A percentile compares a stretch with the other conserved stretches of the same genome.
Conservation (phyloP, 768 basidiomycete genomes). For the Pisolithus tinctorius region DNA sequence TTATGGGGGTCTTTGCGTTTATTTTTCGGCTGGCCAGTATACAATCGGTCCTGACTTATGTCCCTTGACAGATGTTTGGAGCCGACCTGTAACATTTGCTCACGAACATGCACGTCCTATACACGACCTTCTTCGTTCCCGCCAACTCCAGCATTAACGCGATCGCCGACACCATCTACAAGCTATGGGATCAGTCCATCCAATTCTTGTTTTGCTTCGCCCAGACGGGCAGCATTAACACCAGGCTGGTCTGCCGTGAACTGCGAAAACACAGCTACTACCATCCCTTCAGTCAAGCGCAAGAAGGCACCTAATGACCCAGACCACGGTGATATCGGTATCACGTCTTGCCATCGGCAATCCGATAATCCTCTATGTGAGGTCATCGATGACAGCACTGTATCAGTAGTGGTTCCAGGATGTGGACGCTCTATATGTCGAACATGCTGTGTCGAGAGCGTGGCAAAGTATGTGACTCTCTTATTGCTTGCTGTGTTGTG, state of each 20-base stretch:
- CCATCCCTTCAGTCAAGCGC: constrained; percentile 13
- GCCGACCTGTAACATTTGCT: constrained; percentile 29
- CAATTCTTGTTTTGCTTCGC: constrained; percentile 10
- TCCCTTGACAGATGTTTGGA: constrained; percentile 24
- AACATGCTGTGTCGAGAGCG: constrained; percentile 30
- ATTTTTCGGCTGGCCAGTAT: not conserved
- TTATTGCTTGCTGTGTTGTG: not conserved
- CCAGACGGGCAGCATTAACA: constrained; percentile 22
- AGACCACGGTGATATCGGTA: constrained; percentile 12
- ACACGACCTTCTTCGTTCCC: constrained; percentile 26
- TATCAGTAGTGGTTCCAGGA: constrained; percentile 18
- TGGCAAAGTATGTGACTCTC: constrained; percentile 24
- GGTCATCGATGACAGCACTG: constrained; percentile 3
- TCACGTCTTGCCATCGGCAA: constrained; percentile 1
- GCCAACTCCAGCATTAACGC: constrained; percentile 31
- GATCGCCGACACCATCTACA: constrained; percentile 23
- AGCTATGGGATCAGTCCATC: constrained; percentile 5
- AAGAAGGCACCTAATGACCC: constrained; percentile 22
- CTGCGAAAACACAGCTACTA: constrained; percentile 3
- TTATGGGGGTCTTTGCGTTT: not conserved
- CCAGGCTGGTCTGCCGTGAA: constrained; percentile 19
- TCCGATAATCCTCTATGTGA: constrained; percentile 1
- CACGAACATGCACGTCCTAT: constrained; percentile 31
- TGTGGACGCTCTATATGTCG: constrained; percentile 31
- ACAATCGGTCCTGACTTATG: not conserved